These are phyloP conservation scores for Polyporus arcularius DNA, from an alignment of 768 basidiomycete species.

Conservation along the genomic window DNA sequence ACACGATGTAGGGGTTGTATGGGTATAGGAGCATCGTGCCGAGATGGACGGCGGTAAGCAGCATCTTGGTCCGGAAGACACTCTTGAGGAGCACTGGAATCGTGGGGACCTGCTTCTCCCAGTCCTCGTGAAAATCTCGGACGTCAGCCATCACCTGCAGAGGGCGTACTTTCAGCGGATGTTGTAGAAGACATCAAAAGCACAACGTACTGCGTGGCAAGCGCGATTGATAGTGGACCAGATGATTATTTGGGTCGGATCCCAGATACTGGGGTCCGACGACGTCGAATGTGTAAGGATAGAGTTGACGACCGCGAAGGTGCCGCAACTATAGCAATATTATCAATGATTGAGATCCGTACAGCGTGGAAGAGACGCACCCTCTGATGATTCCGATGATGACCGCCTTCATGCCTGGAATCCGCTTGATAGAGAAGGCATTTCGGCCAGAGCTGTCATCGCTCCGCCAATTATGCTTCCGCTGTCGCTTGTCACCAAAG, in stretches of 20 bases:
- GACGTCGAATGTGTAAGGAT: neutral
- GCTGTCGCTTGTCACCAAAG: neutral
- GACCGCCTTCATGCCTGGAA: constrained; percentile 9
- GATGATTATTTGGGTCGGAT: constrained; percentile 4
- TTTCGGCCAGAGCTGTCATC: neutral
- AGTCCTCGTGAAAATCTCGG: constrained; percentile 10
- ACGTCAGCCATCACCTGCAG: constrained; percentile 13
- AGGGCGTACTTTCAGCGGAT: neutral
- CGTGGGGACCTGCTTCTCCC: constrained; percentile 7
- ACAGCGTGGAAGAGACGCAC: neutral
- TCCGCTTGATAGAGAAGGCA: constrained; percentile 1
- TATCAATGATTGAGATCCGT: neutral
- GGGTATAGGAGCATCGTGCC: constrained; percentile 1
- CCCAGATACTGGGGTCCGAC: neutral
- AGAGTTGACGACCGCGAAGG: constrained; percentile 1
- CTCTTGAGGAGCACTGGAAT: constrained; percentile 11
- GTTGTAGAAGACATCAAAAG: neutral
- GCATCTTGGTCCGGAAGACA: constrained; percentile 5
- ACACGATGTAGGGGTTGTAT: constrained; percentile 13
- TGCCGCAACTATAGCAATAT: neutral
- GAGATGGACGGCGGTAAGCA: constrained; percentile 7
- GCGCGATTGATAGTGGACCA: constrained; percentile 14
- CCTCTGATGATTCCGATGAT: constrained; percentile 8
- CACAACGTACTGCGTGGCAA: constrained; percentile 4
- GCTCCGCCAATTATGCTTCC: neutral